Base-by-base conservation (phyloP, 2,329 filamentous ascomycete species). In the Ophiostoma sp. region DNA sequence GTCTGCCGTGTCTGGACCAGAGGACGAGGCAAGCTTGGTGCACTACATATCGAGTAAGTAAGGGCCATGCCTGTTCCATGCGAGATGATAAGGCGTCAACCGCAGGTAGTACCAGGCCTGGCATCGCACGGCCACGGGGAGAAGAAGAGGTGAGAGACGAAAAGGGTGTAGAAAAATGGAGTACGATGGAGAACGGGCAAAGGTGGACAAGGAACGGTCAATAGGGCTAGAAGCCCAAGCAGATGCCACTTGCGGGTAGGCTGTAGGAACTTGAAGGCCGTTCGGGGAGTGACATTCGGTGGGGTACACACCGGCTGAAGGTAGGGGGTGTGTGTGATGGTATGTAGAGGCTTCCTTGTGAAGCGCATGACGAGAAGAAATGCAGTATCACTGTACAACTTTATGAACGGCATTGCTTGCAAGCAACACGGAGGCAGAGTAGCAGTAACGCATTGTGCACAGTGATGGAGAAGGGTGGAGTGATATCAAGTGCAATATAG, bases 11-110 rank as follows among this genome's bases (percentile, higher is more conserved):
- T 17, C 27, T 20, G 35, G 27, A 20, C 27, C 57, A 33, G 23
- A 17, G 8, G 27, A 33, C 57, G 15, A 62, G 57, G 57, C 27
- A 17, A 33, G 57, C 44, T 33, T 33, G 23, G 27, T 6, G 27
- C 23, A 62, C 57, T 62, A 62, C 57, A 62, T 62, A 33, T 17
- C 27, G 27, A 33, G 57, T 62, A 27, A 62, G 57, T 33, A 62
- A 33, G 27, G 23, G 57, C 23, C 57, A 62, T 62, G 57, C 33
- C 27, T 33, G 13, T 33, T 54, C 27, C n/a, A 57, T 8, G 52
- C 13, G 8, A 15, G n/a, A 57, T 27, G 7, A 20, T n/a, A 17
- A 1, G 11, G 52, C 52, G 17, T 57, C 52, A 27, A 57, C 6
- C 3, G 52, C 13, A 57, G 52, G 52, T 48, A 48, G 44, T 7